Conservation (phyloP, 352 stramenopile genomes). For the Pythium brachiatum region DNA sequence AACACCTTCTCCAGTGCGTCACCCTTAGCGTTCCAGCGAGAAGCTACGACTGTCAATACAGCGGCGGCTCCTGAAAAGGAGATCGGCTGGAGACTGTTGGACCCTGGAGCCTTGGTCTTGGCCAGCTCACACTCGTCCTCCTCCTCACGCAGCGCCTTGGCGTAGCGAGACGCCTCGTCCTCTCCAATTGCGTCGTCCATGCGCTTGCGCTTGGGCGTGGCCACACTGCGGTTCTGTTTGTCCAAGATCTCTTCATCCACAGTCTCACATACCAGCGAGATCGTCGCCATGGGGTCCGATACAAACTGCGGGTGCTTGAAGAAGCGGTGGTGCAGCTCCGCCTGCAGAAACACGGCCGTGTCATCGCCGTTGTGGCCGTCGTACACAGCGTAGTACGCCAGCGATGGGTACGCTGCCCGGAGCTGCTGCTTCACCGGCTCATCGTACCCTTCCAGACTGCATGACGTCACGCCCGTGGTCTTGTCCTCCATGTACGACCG, state of each 20-base stretch:
- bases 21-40: background rate
- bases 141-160: conserved; percentile 8
- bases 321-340: conserved; percentile 76
- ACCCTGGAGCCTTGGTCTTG: conserved; percentile 37
- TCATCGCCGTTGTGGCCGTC: conserved; percentile 87
- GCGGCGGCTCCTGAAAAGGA: conserved; percentile 81
- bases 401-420: conserved; percentile 34
- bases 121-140: conserved; percentile 35
- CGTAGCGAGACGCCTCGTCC: conserved; percentile 1
- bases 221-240: conserved; percentile 66
- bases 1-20: conserved; percentile 48
- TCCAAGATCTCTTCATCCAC: conserved; percentile 79
- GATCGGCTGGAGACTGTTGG: conserved; percentile 56
- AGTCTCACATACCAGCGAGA: conserved; percentile 51
- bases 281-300: conserved; percentile 45
- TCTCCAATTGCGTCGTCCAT: conserved; percentile 28
- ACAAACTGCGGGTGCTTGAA: conserved; percentile 59
- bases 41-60: conserved; percentile 53
- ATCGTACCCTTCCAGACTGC: conserved; percentile 44
- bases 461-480: conserved; percentile 48
- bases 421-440: conserved; percentile 19
- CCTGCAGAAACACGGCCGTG: conserved; percentile 73
- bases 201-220: conserved; percentile 57
- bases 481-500: conserved; percentile 89
- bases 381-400: conserved; percentile 85